Conservation (phyloP, 306 rosid genomes). For the Pyrus communis region DNA sequence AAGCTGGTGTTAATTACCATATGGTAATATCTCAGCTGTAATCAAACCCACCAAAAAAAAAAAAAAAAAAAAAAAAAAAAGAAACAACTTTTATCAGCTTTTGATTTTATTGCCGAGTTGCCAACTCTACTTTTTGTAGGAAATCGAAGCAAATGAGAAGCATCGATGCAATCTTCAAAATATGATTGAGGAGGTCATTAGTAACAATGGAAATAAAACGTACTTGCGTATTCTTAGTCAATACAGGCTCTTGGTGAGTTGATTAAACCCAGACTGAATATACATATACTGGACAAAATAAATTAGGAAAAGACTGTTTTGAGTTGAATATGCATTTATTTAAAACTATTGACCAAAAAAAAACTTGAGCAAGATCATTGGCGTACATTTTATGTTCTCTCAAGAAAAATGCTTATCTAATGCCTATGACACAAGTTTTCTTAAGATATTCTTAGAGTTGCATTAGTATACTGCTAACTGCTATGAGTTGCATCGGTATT, state of each 20-base stretch:
- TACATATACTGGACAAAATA: neutral
- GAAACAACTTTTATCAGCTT: neutral
- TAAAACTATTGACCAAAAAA: neutral
- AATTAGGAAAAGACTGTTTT: neutral
- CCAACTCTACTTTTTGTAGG: slow-evolving; percentile 25
- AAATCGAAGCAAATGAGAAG: slow-evolving; percentile 55
- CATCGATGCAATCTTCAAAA: slow-evolving; percentile 46
- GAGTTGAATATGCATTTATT: neutral
- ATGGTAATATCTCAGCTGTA: slow-evolving; percentile 21
- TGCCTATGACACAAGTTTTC: neutral
- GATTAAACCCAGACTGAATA: neutral
- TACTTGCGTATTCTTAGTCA: slow-evolving; percentile 54
- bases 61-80: neutral
- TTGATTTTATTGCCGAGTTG: neutral
- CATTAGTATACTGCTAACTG: neutral
- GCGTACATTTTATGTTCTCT: neutral
- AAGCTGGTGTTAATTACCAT: slow-evolving; percentile 45
- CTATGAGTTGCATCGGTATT: neutral
- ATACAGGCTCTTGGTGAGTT: slow-evolving; percentile 56
- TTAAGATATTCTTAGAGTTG: neutral
- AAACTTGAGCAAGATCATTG: slow-evolving; percentile 6
- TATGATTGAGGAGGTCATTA: slow-evolving; percentile 54
- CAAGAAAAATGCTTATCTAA: neutral
- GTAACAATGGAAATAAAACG: slow-evolving; percentile 48
- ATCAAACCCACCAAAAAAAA: neutral